Conservation (phyloP, 75 land plant species). For the Chamaecyparis obtusa region DNA sequence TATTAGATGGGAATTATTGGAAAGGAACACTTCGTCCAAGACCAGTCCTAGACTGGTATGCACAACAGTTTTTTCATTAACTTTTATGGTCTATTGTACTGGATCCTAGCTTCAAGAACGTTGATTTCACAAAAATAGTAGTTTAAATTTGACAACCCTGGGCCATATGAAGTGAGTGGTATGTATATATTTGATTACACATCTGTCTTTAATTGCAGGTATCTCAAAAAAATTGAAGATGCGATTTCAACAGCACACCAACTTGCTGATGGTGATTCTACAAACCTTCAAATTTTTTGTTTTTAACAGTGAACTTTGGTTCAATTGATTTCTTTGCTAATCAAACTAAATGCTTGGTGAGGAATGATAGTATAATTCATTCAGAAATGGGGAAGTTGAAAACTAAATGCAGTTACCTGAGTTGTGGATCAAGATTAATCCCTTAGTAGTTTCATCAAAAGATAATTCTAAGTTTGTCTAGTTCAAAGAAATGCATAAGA, state of each 20-base stretch:
- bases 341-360: not conserved
- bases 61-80: not conserved
- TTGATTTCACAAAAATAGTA: not conserved
- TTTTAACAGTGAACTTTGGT: not conserved
- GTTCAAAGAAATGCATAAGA: too few species aligned
- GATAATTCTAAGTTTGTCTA: not conserved
- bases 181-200: conserved; percentile 10
- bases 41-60: conserved; percentile 91
- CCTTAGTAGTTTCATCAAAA: not conserved
- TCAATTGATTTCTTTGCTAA: not conserved
- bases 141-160: not conserved
- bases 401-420: not conserved
- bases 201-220: conserved; percentile 34
- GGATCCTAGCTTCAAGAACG: not conserved
- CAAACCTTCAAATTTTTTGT: conserved; percentile 1
- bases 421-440: not conserved
- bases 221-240: conserved; percentile 64
- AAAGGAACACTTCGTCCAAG: conserved; percentile 79
- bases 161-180: not conserved
- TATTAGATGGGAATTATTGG: conserved; percentile 85
- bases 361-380: not conserved
- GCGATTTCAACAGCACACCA: conserved; percentile 69
- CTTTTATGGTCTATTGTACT: not conserved
- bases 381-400: not conserved
- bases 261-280: conserved; percentile 41